Conservation (phyloP, 1,139 yeast genomes). For the Pichia sorboxylosa region DNA sequence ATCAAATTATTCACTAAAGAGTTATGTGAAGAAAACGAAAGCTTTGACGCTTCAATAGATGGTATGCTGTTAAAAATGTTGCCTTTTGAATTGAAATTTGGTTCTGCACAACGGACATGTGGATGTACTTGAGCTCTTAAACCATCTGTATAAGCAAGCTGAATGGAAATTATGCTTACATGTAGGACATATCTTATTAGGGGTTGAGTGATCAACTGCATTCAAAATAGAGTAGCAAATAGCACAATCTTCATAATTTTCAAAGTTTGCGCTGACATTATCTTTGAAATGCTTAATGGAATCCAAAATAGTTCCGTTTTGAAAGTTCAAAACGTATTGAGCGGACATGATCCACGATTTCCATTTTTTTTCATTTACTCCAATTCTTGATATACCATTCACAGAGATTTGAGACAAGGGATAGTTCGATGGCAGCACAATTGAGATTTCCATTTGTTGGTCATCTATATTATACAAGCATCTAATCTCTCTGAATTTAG, state of each 20-base stretch:
- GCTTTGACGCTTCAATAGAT: background rate
- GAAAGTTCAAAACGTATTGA: constrained; percentile 61
- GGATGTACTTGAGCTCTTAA: constrained; percentile 81
- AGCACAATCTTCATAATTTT: constrained; percentile 93
- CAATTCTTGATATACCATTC: constrained; percentile 69
- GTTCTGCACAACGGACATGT: constrained; percentile 93
- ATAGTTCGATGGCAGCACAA: constrained; percentile 57
- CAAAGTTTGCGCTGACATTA: constrained; percentile 72
- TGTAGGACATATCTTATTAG: constrained; percentile 77
- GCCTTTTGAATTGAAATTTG: constrained; percentile 43
- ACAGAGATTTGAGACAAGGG: constrained; percentile 68
- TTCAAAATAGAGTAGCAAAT: constrained; percentile 88
- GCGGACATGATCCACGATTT: constrained; percentile 91
- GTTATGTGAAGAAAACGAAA: background rate
- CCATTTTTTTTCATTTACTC: constrained; percentile 90
- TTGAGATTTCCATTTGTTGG: constrained; percentile 71
- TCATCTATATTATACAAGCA: constrained; percentile 77
- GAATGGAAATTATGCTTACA: constrained; percentile 93
- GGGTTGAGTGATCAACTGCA: constrained; percentile 76
- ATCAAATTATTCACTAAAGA: background rate
- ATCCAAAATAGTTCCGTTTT: constrained; percentile 73
- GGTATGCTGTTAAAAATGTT: too few species aligned
- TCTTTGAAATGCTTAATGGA: constrained; percentile 73
- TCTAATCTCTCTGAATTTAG: constrained; percentile 54
- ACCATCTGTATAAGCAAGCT: constrained; percentile 97